Evolutionary conservation across 179 eudicot species (phyloP).

Genomic region (Spergularia azorica): DNA sequence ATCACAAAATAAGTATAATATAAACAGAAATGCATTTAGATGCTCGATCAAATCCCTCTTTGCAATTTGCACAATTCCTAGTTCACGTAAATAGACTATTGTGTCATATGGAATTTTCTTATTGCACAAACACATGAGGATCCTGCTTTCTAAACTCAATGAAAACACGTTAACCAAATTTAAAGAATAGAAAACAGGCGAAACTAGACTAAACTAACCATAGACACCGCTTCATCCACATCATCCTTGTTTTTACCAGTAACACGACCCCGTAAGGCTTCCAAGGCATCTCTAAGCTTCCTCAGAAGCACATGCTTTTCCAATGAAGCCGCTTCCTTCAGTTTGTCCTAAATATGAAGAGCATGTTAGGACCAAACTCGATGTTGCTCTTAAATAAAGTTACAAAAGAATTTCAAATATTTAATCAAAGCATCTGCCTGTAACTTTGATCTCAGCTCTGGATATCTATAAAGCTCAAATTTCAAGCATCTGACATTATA

Average conservation of each 20-base stretch:
- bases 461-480: neutral
- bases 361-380: constrained; percentile 21
- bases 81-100: neutral
- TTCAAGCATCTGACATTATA: neutral
- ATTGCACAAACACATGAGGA: constrained; percentile 13
- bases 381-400: no score
- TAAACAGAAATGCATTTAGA: no score
- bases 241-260: constrained; percentile 90
- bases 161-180: neutral
- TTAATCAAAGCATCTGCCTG: neutral
- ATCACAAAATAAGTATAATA: no score
- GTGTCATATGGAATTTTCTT: neutral
- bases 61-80: neutral
- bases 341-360: constrained; percentile 60
- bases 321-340: constrained; percentile 84
- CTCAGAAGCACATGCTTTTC: constrained; percentile 93
- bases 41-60: neutral
- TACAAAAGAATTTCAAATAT: neutral
- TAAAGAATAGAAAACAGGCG: neutral
- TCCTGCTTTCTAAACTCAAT: neutral
- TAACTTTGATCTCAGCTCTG: neutral
- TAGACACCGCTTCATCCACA: constrained; percentile 79
- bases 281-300: constrained; percentile 96
- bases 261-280: constrained; percentile 83
- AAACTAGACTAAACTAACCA: constrained; percentile 50